These are phyloP conservation scores for Stagonosporopsis cucurbitacearum DNA, from an alignment of 2,329 filamentous ascomycete genomes.

Conservation along the genomic window DNA sequence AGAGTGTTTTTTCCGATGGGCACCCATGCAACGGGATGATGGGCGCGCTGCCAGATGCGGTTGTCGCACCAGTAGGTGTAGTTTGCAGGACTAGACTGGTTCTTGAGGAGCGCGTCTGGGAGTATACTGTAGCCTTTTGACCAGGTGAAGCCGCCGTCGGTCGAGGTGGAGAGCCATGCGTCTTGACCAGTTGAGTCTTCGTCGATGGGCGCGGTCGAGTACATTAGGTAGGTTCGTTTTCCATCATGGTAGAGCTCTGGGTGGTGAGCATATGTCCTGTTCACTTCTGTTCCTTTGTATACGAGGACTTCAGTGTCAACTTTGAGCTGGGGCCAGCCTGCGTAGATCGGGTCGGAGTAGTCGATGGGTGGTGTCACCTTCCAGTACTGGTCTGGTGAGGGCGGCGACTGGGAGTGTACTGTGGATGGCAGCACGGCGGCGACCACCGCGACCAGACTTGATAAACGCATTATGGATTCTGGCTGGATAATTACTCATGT, in stretches of 20 bases:
- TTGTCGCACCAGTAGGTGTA: constrained; percentile 25
- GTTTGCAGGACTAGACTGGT: constrained; percentile 19
- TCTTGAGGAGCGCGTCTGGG: constrained; percentile 16
- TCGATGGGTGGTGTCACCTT: constrained; percentile 20
- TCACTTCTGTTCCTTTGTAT: constrained; percentile 19
- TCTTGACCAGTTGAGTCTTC: constrained; percentile 22
- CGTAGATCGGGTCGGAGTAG: constrained; percentile 19
- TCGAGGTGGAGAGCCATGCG: constrained; percentile 21
- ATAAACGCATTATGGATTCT: not conserved
- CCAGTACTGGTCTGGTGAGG: constrained; percentile 20
- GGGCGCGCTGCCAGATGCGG: constrained; percentile 22
- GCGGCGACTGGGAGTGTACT: not conserved
- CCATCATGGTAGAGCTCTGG: constrained; percentile 19
- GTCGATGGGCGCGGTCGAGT: constrained; percentile 22
- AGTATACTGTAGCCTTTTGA: constrained; percentile 19
- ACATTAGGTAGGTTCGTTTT: constrained; percentile 18
- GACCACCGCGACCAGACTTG: not conserved
- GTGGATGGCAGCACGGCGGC: not conserved
- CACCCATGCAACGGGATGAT: constrained; percentile 22
- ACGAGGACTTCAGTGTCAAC: constrained; percentile 16
- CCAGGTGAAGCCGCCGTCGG: constrained; percentile 23
- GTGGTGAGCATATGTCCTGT: constrained; percentile 23
- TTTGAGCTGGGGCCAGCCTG: constrained; percentile 20
- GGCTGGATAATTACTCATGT: not conserved
- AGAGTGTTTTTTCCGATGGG: constrained; percentile 12